Evolutionary conservation across 805 yeast genomes (phyloP), one percentile per base, ranked within the genome.

Genomic region (Schizosaccharomyces pombe): DNA sequence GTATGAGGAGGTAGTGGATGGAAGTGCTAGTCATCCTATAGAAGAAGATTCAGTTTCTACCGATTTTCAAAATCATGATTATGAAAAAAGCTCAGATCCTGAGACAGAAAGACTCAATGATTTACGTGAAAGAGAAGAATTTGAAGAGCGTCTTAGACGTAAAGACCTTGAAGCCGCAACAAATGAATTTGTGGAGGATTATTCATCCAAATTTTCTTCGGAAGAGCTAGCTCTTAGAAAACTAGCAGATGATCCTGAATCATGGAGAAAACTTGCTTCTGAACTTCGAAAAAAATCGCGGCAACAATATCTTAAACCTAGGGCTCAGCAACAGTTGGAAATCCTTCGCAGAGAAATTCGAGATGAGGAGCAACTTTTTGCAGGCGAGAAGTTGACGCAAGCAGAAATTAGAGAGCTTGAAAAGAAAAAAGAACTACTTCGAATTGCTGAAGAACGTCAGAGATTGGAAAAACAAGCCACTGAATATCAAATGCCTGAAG

Each of bases 401-500:
- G 62, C 63, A 24, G 84, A 80, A 57, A 73, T 68, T 52, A 63
- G 69, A n/a, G 80, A 79, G 52, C 71, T 75, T 53, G 64, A 64
- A 22, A 65, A 72, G 57, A 78, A 79, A 57, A 69, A 75, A 40
- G 74, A 76, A 56, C 64, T 79, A 1, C 62, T 76, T 11, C 64
- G 67, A 1, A 62, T 76, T 31, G 69, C 75, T 16, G 61, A 68
- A 28, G 73, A 72, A 56, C 60, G 74, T 30, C 61, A 64, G 57
- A 64, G 67, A 34, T 61, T 71, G 22, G 68, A 66, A 4, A 59
- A 58, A 2, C 65, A 60, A 5, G 57, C 60, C 29, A 57, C 56
- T n/a, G 74, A 69, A 4, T 81, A 77, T 58, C 63, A 68, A 22
- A 58, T 80, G 16, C 85, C 83, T 1, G 76, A 74, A 37, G 85